These are phyloP conservation scores for Lanzia echinophila DNA, from an alignment of 2,329 filamentous ascomycete genomes.

Conservation along the genomic window DNA sequence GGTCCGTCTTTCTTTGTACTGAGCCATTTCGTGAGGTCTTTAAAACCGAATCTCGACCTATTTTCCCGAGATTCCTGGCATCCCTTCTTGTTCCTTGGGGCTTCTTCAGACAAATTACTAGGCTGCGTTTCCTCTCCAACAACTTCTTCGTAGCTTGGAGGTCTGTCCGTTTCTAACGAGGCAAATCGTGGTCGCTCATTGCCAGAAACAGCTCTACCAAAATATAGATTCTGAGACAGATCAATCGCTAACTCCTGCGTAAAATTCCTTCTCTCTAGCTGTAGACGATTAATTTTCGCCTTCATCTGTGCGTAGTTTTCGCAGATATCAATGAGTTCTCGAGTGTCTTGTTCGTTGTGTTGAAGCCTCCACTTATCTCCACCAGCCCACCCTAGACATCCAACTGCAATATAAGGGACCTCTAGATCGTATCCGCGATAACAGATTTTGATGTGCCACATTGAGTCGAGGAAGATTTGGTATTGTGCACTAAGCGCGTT, in stretches of 20 bases:
- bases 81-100: too few relatives aligned
- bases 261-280: neutral
- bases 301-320: neutral
- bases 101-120: too few relatives aligned
- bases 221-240: neutral
- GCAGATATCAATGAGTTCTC: neutral
- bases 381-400: neutral
- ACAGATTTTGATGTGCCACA: neutral
- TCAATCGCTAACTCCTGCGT: neutral
- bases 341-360: neutral
- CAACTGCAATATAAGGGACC: neutral
- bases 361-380: neutral
- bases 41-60: too few relatives aligned
- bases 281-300: neutral
- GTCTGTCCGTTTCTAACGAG: too few relatives aligned
- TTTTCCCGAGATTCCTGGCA: too few relatives aligned
- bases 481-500: neutral
- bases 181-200: too few relatives aligned
- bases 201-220: too few relatives aligned
- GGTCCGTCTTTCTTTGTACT: too few relatives aligned
- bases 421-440: neutral
- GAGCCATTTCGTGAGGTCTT: too few relatives aligned
- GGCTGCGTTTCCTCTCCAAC: too few relatives aligned
- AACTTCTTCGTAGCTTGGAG: too few relatives aligned
- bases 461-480: neutral